Base-by-base conservation (phyloP, 1,284 basidiomycete genomes). In the Apiotrichum mycotoxinovorans region DNA sequence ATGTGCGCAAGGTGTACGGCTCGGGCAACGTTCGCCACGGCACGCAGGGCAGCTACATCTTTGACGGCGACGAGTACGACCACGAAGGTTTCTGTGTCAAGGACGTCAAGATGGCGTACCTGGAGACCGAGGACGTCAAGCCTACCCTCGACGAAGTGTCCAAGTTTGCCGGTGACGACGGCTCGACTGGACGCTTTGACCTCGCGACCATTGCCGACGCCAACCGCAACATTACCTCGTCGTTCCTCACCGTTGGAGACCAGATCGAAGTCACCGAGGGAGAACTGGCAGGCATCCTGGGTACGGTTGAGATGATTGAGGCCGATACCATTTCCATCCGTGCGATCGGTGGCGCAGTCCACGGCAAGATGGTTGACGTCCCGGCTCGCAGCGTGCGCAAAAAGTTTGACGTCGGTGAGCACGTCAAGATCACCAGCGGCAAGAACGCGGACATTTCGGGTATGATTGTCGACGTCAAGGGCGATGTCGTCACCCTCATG, bases 181-280 rank as follows among this genome's bases (percentile, higher is more conserved):
- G 62, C 15, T 59, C 58, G 12, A 63, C 68, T 1, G 63, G 64
- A 43, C 72, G 71, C 37, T 62, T 73, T 49, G 73, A 78, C 58
- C 66, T 76, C 22, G 69, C 69, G 9, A 74, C 73, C 20, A 74
- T 75, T 35, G 72, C 72, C 20, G 74, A 74, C 55, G 73, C 74
- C 26, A 73, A 74, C 62, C 65, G 66, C 53, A 67, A 68, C 46
- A 56, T 70, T 18, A 64, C 68, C 9, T 87, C 92, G 37, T 84
- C 87, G 11, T 89, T 93, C 5, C 80, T 99, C n/a, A 92, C 96
- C 71, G 95, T 95, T 0, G 96, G 95, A 57, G 95, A 99, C 77
- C 90, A 95, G 66, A 86, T 99, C 53, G 95, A 98, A 73, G 92
- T 98, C 33, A 93, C 92, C 66, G 94, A 98, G 74, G 95, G 96